These are phyloP conservation scores for Astragalus membranaceus DNA, from an alignment of 306 rosid species.

Conservation along the genomic window DNA sequence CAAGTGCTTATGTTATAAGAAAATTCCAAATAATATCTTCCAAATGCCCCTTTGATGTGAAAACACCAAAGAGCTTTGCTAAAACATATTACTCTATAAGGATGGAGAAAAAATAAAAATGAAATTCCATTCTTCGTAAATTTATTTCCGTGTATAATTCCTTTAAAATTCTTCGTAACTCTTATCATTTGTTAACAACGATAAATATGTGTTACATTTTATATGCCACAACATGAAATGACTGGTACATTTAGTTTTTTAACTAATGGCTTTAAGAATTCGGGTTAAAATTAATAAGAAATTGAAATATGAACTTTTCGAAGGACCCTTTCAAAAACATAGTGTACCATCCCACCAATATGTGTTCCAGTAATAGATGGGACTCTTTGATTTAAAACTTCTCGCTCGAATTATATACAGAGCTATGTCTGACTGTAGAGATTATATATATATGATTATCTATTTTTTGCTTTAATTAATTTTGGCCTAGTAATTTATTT, in stretches of 20 bases:
- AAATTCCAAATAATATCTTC: no score
- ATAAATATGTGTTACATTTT: neutral
- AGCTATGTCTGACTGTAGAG: conserved; percentile 30
- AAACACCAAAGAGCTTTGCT: no score
- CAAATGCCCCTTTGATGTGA: no score
- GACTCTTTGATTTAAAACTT: conserved; percentile 36
- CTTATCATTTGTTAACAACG: no score
- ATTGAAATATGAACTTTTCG: neutral
- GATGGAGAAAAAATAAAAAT: no score
- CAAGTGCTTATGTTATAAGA: no score
- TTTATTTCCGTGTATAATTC: no score
- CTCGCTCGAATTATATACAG: conserved; percentile 33
- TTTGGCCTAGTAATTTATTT: neutral
- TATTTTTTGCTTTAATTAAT: neutral
- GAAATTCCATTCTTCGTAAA: no score
- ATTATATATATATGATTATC: neutral
- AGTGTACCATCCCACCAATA: conserved; percentile 30
- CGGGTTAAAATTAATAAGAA: neutral
- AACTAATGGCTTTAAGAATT: neutral
- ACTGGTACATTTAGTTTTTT: neutral
- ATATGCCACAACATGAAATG: neutral
- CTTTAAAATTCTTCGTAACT: no score
- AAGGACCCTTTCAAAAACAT: neutral
- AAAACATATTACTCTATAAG: no score
- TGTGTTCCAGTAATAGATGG: conserved; percentile 28